Evolutionary conservation across 192 early-diverging fungal genomes (phyloP).

Genomic region (Backusella tarrabulga): DNA sequence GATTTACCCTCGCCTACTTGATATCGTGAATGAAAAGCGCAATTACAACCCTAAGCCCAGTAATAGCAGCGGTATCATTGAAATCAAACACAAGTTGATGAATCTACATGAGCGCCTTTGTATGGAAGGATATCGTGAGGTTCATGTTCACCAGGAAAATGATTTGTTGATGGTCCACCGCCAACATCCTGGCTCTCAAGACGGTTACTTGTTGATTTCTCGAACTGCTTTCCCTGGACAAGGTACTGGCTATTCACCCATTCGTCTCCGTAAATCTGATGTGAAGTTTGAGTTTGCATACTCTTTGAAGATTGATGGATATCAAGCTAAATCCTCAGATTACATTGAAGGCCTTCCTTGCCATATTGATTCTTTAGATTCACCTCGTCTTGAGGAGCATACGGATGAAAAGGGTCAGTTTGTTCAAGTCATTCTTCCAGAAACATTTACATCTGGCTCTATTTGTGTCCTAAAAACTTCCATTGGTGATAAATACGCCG

Average conservation of each 20-base stretch:
- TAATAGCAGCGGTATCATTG: constrained; percentile 55
- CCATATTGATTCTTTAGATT: constrained; percentile 47
- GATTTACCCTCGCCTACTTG: constrained; percentile 81
- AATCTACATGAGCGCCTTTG: constrained; percentile 82
- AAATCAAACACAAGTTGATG: constrained; percentile 72
- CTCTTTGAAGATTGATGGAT: constrained; percentile 46
- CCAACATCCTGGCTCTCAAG: constrained; percentile 84
- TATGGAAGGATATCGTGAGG: constrained; percentile 79
- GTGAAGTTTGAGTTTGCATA: constrained; percentile 57
- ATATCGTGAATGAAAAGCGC: constrained; percentile 86
- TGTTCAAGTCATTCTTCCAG: constrained; percentile 60
- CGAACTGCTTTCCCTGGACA: constrained; percentile 77
- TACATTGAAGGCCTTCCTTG: constrained; percentile 44
- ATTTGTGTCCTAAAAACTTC: constrained; percentile 68
- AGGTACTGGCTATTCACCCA: constrained; percentile 46
- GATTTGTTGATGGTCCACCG: constrained; percentile 95
- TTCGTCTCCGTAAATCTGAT: constrained; percentile 57
- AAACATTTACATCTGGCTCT: constrained; percentile 83
- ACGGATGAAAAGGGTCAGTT: constrained; percentile 55
- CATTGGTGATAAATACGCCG: constrained; percentile 50
- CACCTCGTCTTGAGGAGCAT: constrained; percentile 44
- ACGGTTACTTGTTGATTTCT: constrained; percentile 90
- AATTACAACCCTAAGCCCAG: constrained; percentile 69
- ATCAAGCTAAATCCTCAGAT: constrained; percentile 24
- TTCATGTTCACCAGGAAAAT: constrained; percentile 95